Percentiles rank a stretch among this genome's conserved stretches.
phyloP scores from a whole-genome alignment of 192 early-diverging fungal genomes.

The Allomyces macrogynus region DNA sequence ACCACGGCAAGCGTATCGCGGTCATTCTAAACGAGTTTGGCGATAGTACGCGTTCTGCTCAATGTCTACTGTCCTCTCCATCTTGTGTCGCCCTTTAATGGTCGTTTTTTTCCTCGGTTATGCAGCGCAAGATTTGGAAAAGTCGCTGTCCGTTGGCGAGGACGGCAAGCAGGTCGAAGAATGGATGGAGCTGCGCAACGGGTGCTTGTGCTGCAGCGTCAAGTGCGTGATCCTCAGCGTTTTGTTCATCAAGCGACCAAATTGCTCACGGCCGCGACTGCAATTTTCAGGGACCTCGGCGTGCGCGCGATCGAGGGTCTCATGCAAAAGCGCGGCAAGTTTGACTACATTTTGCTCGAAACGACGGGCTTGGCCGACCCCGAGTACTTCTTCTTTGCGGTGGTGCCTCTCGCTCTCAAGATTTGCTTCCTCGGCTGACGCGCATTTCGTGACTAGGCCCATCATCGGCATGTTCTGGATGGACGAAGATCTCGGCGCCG shows the following conservation, averaged over 20 bases:
- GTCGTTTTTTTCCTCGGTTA: neutral
- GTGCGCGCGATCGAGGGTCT: conserved; percentile 83
- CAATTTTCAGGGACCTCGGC: conserved; percentile 52
- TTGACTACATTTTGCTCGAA: conserved; percentile 91
- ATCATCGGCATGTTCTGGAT: conserved; percentile 95
- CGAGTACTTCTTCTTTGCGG: conserved; percentile 3
- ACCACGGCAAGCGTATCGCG: conserved; percentile 87
- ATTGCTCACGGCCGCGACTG: neutral
- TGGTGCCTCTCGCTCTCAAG: too few relatives aligned
- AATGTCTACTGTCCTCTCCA: conserved; percentile 2
- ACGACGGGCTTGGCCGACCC: conserved; percentile 69
- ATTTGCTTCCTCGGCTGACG: neutral
- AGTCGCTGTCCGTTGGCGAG: conserved; percentile 60
- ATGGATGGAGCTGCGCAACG: conserved; percentile 94
- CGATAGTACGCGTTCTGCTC: conserved; percentile 30
- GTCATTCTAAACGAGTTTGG: conserved; percentile 99
- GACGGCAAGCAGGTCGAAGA: conserved; percentile 75
- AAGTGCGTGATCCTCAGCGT: conserved; percentile 35
- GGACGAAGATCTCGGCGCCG: conserved; percentile 76
- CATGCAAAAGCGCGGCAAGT: conserved; percentile 75
- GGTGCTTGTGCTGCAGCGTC: conserved; percentile 92
- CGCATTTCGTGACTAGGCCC: conserved; percentile 17
- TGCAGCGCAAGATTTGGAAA: conserved; percentile 79
- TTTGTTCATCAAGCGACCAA: neutral
- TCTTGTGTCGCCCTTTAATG: neutral